phyloP scores from a whole-genome alignment of 169 alveolate genomes.

The Plasmodium vivax region DNA sequence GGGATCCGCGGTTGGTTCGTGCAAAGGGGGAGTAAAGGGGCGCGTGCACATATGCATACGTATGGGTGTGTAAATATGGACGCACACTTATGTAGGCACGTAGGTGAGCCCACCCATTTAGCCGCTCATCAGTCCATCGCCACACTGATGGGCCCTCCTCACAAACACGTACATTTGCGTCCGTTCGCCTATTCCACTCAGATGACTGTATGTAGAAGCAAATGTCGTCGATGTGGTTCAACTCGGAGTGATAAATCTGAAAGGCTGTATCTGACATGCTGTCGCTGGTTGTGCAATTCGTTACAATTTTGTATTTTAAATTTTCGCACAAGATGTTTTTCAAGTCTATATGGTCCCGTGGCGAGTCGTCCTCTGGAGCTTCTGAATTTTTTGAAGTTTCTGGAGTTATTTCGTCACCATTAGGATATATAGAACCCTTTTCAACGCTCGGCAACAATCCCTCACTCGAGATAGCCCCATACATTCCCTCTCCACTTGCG shows the following conservation, averaged over 20 bases:
- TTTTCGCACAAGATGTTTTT: slow-evolving; percentile 77
- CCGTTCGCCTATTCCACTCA: slow-evolving; percentile 86
- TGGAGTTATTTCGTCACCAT: neutral
- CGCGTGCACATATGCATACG: neutral
- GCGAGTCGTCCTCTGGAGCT: neutral
- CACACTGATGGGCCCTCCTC: neutral
- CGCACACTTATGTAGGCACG: neutral
- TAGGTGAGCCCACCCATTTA: neutral
- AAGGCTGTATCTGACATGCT: slow-evolving; percentile 86
- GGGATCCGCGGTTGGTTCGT: neutral
- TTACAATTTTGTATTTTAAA: slow-evolving; percentile 81
- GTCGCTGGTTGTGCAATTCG: slow-evolving; percentile 79
- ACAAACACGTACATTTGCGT: slow-evolving; percentile 74
- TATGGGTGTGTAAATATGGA: neutral
- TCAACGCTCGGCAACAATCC: neutral
- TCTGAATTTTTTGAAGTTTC: neutral
- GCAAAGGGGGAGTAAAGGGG: neutral
- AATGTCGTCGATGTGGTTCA: slow-evolving; percentile 86
- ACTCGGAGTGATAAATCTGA: slow-evolving; percentile 86
- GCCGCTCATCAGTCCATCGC: neutral
- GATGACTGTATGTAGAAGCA: slow-evolving; percentile 85
- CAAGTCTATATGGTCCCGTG: neutral
- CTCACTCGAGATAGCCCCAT: neutral
- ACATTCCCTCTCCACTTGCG: slow-evolving; percentile 19
- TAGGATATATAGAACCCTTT: neutral